Evolutionary conservation across 176 grass and related monocot genomes (phyloP), one percentile per base, ranked within the genome.

Genomic region (Oryza longistaminata): DNA sequence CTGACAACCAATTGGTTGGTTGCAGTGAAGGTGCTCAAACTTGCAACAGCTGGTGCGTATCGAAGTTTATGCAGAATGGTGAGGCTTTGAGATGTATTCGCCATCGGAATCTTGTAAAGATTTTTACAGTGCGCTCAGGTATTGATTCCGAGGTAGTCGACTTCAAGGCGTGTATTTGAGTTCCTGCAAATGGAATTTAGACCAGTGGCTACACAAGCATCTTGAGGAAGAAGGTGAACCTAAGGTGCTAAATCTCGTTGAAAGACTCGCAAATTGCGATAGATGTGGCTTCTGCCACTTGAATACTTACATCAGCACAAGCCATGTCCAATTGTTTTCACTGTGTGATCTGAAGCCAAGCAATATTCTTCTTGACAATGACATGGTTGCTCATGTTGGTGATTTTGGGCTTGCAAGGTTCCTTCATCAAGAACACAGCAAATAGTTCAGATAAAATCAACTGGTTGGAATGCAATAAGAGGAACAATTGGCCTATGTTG

Each of bases 341-440:
- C 37, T n/a, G n/a, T 79, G 77, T 33, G 77, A 79, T 79, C 62
- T 79, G 61, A 79, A 66, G 42, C 77, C 62, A 79, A 79, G 77
- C 25, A 79, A 79, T 48, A 79, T 79, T 48, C 43, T n/a, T 79
- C 77, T 79, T 3, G 62, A 79, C 24, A 19, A 66, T 31, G 22
- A 79, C 1, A 55, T 19, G 52, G 52, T 55, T 55, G 52, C 52
- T 55, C 52, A 55, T 55, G 52, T 55, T 55, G 52, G 52, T 19
- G 52, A 55, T 55, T 55, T 55, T 55, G n/a, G 77, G 62, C 42
- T 79, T 79, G 77, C 62, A 67, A 79, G n/a, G 77, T 66, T 66
- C 77, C 62, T 79, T 7, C 77, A 79, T 67, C 60, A 67, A 45
- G 77, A 4, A 42, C 52, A 55, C 52, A 55, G 1, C 16, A n/a